These are phyloP conservation scores for Fomitopsis serialis DNA, from an alignment of 768 basidiomycete genomes.

Conservation along the genomic window DNA sequence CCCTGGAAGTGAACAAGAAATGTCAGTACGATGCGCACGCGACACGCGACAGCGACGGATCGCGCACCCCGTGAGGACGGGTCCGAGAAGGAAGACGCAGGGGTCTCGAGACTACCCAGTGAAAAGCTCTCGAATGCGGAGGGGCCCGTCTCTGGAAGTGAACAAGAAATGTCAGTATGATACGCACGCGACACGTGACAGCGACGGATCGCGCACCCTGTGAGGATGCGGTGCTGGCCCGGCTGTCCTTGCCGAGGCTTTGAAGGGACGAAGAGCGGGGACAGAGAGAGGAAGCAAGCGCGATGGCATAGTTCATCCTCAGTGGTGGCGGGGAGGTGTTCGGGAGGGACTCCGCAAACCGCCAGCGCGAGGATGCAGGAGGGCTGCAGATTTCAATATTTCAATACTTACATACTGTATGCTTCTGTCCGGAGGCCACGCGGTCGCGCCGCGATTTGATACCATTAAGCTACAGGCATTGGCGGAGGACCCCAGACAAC, in stretches of 20 bases:
- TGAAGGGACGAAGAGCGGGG: conserved; percentile 8
- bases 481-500: too few relatives aligned
- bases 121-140: conserved; percentile 22
- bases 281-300: conserved; percentile 8
- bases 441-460: background rate
- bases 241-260: conserved; percentile 9
- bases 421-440: background rate
- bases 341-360: too few relatives aligned
- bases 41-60: background rate
- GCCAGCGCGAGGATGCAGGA: background rate
- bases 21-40: background rate
- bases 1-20: background rate
- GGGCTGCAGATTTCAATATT: too few relatives aligned
- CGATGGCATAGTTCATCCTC: conserved; percentile 9
- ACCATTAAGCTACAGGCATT: too few relatives aligned
- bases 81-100: conserved; percentile 20
- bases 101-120: conserved; percentile 18
- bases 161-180: background rate
- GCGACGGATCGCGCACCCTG: conserved; percentile 2
- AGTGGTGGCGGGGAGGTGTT: background rate
- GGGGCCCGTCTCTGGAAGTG: conserved; percentile 5
- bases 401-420: too few relatives aligned
- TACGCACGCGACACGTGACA: background rate
- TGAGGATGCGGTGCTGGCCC: conserved; percentile 6
- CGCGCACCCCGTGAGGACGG: conserved; percentile 12